A percentile compares a stretch with the other conserved stretches of the same genome.
Evolutionary conservation across 1,139 yeast species (phyloP).

Genomic region (Meyerozyma smithsonii): DNA sequence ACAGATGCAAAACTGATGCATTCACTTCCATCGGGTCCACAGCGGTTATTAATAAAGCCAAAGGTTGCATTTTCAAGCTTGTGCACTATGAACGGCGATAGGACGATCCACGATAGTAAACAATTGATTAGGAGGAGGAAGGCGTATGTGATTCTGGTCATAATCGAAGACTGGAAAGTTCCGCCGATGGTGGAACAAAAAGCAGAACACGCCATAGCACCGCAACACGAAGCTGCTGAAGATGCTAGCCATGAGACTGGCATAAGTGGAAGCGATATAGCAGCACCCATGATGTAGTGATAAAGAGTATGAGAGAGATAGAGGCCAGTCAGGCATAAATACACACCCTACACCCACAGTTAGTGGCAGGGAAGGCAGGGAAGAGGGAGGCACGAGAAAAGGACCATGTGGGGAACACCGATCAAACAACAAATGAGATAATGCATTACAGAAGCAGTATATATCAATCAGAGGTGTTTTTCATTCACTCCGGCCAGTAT

Average conservation of each 20-base stretch:
- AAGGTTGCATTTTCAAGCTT: slow-evolving; percentile 71
- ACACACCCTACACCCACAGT: neutral
- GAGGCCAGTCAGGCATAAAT: neutral
- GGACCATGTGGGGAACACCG: too few relatives aligned
- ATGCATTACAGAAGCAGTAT: too few relatives aligned
- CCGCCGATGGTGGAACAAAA: slow-evolving; percentile 59
- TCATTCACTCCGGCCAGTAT: too few relatives aligned
- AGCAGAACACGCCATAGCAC: slow-evolving; percentile 79
- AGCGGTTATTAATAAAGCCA: slow-evolving; percentile 56
- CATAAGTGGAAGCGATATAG: slow-evolving; percentile 66
- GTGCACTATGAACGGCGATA: slow-evolving; percentile 74
- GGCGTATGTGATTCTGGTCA: slow-evolving; percentile 78
- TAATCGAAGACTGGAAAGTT: slow-evolving; percentile 60
- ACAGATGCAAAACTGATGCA: slow-evolving; percentile 94
- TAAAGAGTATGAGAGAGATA: neutral
- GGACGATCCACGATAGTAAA: slow-evolving; percentile 82
- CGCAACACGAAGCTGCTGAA: slow-evolving; percentile 74
- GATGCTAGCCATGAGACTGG: slow-evolving; percentile 39
- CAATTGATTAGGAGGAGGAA: slow-evolving; percentile 71
- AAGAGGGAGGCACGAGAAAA: too few relatives aligned
- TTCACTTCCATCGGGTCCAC: slow-evolving; percentile 75
- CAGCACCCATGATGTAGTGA: slow-evolving; percentile 67
- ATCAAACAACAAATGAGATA: too few relatives aligned
- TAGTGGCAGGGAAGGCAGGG: too few relatives aligned
- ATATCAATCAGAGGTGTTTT: too few relatives aligned